A percentile compares a stretch with the other conserved stretches of the same genome.
Evolutionary conservation across 306 rosid genomes (phyloP).

Genomic region (Quercus agrifolia): DNA sequence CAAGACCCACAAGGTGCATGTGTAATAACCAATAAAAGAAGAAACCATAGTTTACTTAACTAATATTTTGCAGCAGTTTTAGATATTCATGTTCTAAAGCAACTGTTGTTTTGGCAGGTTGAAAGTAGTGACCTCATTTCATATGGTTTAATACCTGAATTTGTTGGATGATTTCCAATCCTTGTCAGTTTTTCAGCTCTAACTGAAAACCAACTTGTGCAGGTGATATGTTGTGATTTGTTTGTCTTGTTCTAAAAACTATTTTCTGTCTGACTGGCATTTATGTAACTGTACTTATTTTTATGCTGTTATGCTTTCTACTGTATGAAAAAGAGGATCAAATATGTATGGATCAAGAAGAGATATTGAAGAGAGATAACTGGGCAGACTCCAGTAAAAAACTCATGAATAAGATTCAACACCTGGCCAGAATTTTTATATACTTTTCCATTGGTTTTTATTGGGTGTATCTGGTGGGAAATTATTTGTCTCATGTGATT

Average conservation of each 20-base stretch:
- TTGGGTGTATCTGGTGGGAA: background rate
- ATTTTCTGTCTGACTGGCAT: conserved; percentile 1
- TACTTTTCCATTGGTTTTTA: background rate
- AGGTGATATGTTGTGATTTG: conserved; percentile 45
- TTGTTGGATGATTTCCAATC: conserved; percentile 95
- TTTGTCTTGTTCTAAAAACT: conserved; percentile 5
- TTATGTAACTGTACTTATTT: background rate
- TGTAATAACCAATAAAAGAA: too few relatives aligned
- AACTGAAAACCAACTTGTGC: conserved; percentile 84
- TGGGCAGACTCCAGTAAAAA: background rate
- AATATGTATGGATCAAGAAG: conserved; percentile 4
- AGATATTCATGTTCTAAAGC: conserved; percentile 13
- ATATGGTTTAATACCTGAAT: conserved; percentile 94
- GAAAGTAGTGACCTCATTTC: conserved; percentile 96
- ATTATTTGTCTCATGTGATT: background rate
- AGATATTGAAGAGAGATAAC: conserved; percentile 4
- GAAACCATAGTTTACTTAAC: conserved; percentile 7
- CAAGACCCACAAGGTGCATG: too few relatives aligned
- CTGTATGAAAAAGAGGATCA: conserved; percentile 5
- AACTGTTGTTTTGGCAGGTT: conserved; percentile 51
- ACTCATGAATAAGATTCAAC: conserved; percentile 3
- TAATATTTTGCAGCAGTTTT: conserved; percentile 13
- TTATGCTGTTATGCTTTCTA: conserved; percentile 10
- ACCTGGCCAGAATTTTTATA: conserved; percentile 4
- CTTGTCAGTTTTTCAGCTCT: conserved; percentile 92